Conservation (phyloP, 2,329 filamentous ascomycete species). For the Magnaporthales sp. region DNA sequence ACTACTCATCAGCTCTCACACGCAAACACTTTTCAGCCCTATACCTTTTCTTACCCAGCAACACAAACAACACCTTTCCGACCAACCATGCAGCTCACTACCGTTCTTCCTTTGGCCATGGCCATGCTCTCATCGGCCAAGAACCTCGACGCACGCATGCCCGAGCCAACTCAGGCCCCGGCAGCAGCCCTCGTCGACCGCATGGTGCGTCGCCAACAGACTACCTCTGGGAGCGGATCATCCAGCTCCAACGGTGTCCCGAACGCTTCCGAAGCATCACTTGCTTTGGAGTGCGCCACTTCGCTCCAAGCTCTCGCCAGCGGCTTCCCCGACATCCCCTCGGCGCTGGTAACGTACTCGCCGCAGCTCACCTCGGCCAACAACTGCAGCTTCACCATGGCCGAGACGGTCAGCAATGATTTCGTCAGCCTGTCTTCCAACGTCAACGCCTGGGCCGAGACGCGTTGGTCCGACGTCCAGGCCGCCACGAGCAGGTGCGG, state of each 20-base stretch:
- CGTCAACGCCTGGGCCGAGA: not conserved
- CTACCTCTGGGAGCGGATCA: not conserved
- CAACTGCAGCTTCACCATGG: not conserved
- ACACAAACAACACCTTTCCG: not conserved
- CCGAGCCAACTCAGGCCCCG: not conserved
- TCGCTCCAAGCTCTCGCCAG: not conserved
- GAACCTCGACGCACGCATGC: not conserved
- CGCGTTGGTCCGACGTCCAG: not conserved
- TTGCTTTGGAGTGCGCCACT: not conserved
- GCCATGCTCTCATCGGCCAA: not conserved
- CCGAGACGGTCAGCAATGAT: not conserved
- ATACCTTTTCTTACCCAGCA: not conserved
- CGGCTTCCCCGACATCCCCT: not conserved
- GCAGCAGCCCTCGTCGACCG: not conserved
- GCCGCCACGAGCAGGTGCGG: not conserved
- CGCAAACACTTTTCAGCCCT: not conserved
- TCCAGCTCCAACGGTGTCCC: not conserved
- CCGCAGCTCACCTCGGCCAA: not conserved
- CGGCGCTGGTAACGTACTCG: not conserved
- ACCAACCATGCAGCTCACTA: not conserved
- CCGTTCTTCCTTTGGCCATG: not conserved
- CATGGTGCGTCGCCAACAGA: not conserved
- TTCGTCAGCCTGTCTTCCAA: not conserved
- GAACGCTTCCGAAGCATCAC: no score
- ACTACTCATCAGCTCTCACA: not conserved